Evolutionary conservation across 495 filamentous ascomycete species (phyloP).

Genomic region (Annulohypoxylon bovei): DNA sequence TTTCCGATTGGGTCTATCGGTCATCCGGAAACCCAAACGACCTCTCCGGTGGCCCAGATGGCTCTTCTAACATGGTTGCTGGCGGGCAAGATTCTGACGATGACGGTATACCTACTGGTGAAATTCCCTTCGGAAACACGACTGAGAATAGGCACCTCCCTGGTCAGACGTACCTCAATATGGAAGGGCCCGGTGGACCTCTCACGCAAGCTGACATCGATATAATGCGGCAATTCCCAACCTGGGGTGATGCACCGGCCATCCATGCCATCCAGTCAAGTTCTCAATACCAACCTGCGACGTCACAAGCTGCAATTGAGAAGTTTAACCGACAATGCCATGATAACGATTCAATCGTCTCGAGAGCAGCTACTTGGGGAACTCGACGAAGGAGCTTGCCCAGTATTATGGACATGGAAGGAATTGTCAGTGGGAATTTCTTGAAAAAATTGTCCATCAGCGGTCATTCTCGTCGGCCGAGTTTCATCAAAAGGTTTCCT

Average conservation of each 20-base stretch:
- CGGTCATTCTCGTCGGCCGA: conserved; percentile 56
- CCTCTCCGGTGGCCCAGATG: conserved; percentile 1
- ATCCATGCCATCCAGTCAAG: conserved; percentile 53
- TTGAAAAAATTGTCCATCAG: conserved; percentile 71
- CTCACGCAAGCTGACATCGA: conserved; percentile 55
- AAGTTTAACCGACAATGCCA: conserved; percentile 56
- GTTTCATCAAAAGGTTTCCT: conserved; percentile 56
- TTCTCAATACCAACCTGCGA: conserved; percentile 56
- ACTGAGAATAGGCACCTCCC: conserved; percentile 55
- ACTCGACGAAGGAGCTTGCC: conserved; percentile 70
- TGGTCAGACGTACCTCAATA: conserved; percentile 59
- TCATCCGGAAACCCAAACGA: conserved; percentile 27
- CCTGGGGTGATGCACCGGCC: conserved; percentile 59
- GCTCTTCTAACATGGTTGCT: conserved; percentile 21
- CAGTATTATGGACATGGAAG: conserved; percentile 67
- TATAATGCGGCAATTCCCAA: conserved; percentile 56
- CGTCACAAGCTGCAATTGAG: conserved; percentile 63
- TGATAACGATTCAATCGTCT: conserved; percentile 64
- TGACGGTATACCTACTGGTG: conserved; percentile 50
- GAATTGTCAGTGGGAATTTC: conserved; percentile 65
- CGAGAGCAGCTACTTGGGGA: conserved; percentile 78
- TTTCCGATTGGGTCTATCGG: conserved; percentile 53
- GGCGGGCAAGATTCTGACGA: conserved; percentile 36
- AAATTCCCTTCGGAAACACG: conserved; percentile 48
- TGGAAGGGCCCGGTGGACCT: conserved; percentile 51